Conservation (phyloP, 1,139 yeast genomes). For the Suzukiozyma palmioleophila region DNA sequence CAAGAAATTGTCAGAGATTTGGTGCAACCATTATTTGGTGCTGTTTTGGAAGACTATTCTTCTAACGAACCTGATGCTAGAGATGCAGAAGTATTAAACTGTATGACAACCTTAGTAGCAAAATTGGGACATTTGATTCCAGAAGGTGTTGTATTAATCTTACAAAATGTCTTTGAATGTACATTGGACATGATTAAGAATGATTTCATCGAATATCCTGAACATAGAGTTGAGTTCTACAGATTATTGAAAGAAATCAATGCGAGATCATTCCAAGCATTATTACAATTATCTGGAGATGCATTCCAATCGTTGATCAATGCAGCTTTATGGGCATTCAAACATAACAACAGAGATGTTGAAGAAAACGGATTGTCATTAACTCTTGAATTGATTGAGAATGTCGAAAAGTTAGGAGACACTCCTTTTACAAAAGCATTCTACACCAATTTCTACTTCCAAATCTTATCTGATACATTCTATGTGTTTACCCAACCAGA, state of each 20-base stretch:
- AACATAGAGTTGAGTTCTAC: conserved; percentile 95
- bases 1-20: conserved; percentile 83
- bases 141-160: conserved; percentile 80
- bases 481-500: conserved; percentile 94
- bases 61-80: conserved; percentile 92
- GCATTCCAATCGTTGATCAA: conserved; percentile 89
- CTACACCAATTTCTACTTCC: conserved; percentile 83
- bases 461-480: conserved; percentile 86
- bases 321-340: conserved; percentile 97
- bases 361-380: conserved; percentile 85
- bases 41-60: conserved; percentile 87
- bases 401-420: conserved; percentile 79
- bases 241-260: conserved; percentile 84
- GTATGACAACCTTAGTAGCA: conserved; percentile 85
- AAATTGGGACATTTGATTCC: conserved; percentile 88
- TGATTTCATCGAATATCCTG: conserved; percentile 95
- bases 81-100: conserved; percentile 94
- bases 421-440: conserved; percentile 81
- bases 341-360: conserved; percentile 93
- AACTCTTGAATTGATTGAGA: conserved; percentile 75
- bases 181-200: conserved; percentile 93
- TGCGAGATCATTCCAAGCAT: conserved; percentile 77
- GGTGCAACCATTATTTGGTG: conserved; percentile 76
- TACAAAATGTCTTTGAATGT: conserved; percentile 90
- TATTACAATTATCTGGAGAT: conserved; percentile 83